Evolutionary conservation across 257 asterid species (phyloP).

Genomic region (Primulina tabacum): DNA sequence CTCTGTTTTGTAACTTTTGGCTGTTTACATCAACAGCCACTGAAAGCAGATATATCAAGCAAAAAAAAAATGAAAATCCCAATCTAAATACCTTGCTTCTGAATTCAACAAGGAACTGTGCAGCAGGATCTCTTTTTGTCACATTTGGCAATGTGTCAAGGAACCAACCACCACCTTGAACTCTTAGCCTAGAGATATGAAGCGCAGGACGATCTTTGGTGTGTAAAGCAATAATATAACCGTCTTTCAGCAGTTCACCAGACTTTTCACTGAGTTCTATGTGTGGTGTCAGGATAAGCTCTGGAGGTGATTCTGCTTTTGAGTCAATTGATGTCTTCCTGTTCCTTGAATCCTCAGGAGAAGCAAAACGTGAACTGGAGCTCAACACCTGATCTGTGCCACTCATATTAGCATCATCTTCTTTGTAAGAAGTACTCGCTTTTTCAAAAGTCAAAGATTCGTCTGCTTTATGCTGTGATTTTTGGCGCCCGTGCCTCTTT

Average conservation of each 20-base stretch:
- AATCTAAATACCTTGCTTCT: conserved; percentile 72
- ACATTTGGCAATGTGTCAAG: conserved; percentile 80
- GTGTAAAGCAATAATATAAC: conserved; percentile 75
- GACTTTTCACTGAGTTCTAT: conserved; percentile 49
- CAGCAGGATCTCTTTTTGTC: conserved; percentile 95
- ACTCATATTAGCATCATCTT: conserved; percentile 83
- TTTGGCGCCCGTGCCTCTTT: conserved; percentile 90
- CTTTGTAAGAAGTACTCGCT: conserved; percentile 76
- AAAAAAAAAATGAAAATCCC: conserved; percentile 9
- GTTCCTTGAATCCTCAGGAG: conserved; percentile 79
- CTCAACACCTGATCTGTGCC: conserved; percentile 89
- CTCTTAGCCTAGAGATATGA: conserved; percentile 90
- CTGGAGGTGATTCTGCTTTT: conserved; percentile 51
- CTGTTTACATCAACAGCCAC: conserved; percentile 8
- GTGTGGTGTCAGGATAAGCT: conserved; percentile 46
- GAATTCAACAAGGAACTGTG: conserved; percentile 88
- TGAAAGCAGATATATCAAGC: background rate
- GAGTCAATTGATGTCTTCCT: conserved; percentile 66
- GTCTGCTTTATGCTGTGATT: conserved; percentile 77
- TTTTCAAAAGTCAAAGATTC: conserved; percentile 57
- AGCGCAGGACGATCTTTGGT: conserved; percentile 72
- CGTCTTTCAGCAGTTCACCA: conserved; percentile 78
- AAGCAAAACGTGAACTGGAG: conserved; percentile 86
- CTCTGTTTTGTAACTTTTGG: conserved; percentile 5
- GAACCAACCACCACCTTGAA: conserved; percentile 98